phyloP scores from a whole-genome alignment of 1,284 basidiomycete species.

The Ustilago sp. region DNA sequence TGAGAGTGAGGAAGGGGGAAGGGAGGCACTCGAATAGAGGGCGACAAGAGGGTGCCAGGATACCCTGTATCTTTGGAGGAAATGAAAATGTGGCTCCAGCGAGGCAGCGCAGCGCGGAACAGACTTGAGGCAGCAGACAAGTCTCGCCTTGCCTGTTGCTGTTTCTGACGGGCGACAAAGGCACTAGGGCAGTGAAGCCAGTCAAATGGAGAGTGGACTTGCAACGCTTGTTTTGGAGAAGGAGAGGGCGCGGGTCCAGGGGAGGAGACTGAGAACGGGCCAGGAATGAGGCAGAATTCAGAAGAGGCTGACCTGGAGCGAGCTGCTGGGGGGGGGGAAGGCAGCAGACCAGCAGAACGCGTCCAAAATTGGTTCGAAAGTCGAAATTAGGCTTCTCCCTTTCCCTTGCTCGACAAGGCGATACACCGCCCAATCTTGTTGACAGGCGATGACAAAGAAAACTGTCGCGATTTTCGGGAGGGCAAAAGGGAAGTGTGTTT shows the following conservation, averaged over 20 bases:
- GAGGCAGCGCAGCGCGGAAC: conserved; percentile 7
- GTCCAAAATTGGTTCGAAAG: conserved; percentile 1
- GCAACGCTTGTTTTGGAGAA: conserved; percentile 12
- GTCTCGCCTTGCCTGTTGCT: conserved; percentile 5
- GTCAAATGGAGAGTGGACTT: conserved; percentile 15
- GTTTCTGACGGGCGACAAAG: not conserved
- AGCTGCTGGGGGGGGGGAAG: conserved; percentile 1
- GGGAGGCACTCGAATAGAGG: conserved; percentile 6
- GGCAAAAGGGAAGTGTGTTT: not conserved
- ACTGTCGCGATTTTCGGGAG: not conserved
- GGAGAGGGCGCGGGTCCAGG: not conserved
- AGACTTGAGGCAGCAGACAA: conserved; percentile 25
- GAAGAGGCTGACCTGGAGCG: conserved; percentile 7
- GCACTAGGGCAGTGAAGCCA: conserved; percentile 10
- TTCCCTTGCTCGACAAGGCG: not conserved
- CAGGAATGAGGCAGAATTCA: conserved; percentile 21
- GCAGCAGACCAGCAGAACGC: conserved; percentile 5
- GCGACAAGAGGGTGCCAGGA: conserved; percentile 2
- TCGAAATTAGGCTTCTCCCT: conserved; percentile 9
- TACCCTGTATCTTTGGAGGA: conserved; percentile 21
- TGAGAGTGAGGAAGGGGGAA: not conserved
- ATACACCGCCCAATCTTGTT: not conserved
- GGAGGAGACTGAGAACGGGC: not conserved
- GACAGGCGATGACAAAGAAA: not conserved
- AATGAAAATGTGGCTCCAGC: conserved; percentile 16